Conservation (phyloP, 2,329 filamentous ascomycete species). For the Sporothrix dimorphospora region DNA sequence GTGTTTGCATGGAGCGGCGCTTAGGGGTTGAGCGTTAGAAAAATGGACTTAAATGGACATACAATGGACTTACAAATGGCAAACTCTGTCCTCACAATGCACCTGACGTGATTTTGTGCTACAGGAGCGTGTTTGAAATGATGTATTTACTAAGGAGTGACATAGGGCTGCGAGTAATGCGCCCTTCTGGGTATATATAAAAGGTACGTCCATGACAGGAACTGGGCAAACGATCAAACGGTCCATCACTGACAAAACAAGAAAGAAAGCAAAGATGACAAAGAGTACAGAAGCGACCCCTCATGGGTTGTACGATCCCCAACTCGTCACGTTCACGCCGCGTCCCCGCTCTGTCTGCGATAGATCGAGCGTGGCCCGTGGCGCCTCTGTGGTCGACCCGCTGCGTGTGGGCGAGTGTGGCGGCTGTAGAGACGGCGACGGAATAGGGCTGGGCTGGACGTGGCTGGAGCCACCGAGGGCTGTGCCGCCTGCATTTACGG, state of each 20-base stretch:
- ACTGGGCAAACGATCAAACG: not conserved
- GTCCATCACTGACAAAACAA: not conserved
- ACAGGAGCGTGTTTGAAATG: not conserved
- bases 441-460: not conserved
- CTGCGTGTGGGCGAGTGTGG: not conserved
- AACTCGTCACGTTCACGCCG: conserved; percentile 31
- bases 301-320: conserved; percentile 28
- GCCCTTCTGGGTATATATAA: not conserved
- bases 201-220: not conserved
- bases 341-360: conserved; percentile 25
- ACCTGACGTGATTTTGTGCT: no score
- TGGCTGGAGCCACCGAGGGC: no score
- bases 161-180: not conserved
- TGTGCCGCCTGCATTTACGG: not conserved
- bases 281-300: not conserved
- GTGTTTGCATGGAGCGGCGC: conserved; percentile 13
- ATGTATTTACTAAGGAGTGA: not conserved
- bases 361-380: conserved; percentile 29
- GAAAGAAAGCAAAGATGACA: not conserved
- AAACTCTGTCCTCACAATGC: not conserved
- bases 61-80: not conserved
- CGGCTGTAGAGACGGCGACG: not conserved
- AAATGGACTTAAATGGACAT: not conserved
- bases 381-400: not conserved
- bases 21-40: not conserved